These are phyloP conservation scores for Laburnicola sp. DNA, from an alignment of 2,329 filamentous ascomycete genomes.

Conservation along the genomic window DNA sequence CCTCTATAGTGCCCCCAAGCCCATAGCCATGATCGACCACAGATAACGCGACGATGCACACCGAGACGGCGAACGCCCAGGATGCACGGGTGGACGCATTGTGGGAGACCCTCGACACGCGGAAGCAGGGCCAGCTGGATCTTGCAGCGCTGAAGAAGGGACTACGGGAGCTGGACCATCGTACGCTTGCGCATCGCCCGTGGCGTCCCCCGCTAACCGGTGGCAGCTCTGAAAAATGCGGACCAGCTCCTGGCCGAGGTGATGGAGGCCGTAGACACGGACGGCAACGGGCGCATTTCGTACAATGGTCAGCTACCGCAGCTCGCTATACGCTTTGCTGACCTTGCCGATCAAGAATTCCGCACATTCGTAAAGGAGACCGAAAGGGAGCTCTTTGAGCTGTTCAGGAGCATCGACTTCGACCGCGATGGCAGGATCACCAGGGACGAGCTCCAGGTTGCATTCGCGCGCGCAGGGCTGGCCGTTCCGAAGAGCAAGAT, in stretches of 20 bases:
- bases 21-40: constrained; percentile 45
- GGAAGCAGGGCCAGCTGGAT: constrained; percentile 77
- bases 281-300: constrained; percentile 86
- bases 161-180: constrained; percentile 86
- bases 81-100: constrained; percentile 81
- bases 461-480: constrained; percentile 78
- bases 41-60: constrained; percentile 63
- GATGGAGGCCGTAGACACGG: constrained; percentile 79
- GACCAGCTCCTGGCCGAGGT: constrained; percentile 81
- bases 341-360: constrained; percentile 67
- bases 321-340: constrained; percentile 11
- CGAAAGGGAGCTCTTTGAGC: constrained; percentile 76
- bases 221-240: constrained; percentile 81
- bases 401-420: constrained; percentile 86
- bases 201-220: constrained; percentile 24
- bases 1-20: constrained; percentile 26
- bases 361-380: constrained; percentile 83
- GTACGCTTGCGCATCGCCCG: constrained; percentile 55
- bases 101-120: constrained; percentile 80
- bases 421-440: constrained; percentile 85
- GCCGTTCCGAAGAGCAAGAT: constrained; percentile 76
- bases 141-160: constrained; percentile 82
- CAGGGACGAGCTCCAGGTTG: constrained; percentile 77
- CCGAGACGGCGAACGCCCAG: constrained; percentile 75
- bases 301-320: constrained; percentile 67